These are phyloP conservation scores for Isoetes taiwanensis DNA, from an alignment of 75 land plant genomes.

Conservation along the genomic window DNA sequence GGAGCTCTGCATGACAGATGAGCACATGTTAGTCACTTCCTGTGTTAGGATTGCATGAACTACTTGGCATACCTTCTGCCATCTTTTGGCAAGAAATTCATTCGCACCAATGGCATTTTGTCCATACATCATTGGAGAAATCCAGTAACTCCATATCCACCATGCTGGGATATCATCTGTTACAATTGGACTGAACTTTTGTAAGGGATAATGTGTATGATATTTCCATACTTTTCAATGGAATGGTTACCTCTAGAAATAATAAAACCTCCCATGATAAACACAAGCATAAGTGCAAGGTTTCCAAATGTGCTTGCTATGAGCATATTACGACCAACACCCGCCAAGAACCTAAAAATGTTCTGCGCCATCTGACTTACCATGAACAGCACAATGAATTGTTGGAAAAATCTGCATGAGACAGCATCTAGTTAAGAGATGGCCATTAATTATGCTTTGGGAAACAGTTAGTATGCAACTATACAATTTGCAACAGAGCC, in stretches of 20 bases:
- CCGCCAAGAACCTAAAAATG: slow-evolving; percentile 16
- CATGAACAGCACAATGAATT: slow-evolving; percentile 13
- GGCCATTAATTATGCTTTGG: too few relatives aligned
- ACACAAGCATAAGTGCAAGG: slow-evolving; percentile 17
- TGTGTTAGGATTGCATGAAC: too few relatives aligned
- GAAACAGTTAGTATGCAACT: too few relatives aligned
- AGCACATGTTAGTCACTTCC: too few relatives aligned
- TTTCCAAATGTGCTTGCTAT: slow-evolving; percentile 17
- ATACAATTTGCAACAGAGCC: too few relatives aligned
- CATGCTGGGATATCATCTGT: not conserved
- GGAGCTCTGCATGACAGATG: too few relatives aligned
- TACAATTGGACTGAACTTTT: too few relatives aligned
- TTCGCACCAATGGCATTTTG: not conserved
- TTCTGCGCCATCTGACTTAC: slow-evolving; percentile 14
- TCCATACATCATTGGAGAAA: slow-evolving; percentile 3
- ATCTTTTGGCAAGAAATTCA: not conserved
- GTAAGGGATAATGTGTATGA: too few relatives aligned
- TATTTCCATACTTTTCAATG: too few relatives aligned
- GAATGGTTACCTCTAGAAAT: slow-evolving; percentile 25
- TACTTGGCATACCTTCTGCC: slow-evolving; percentile 4
- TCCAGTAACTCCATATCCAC: not conserved
- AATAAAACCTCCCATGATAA: slow-evolving; percentile 29
- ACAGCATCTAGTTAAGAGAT: not conserved
- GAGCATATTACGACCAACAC: slow-evolving; percentile 17
- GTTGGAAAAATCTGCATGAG: slow-evolving; percentile 15